A percentile compares a stretch with the other conserved stretches of the same genome.
Evolutionary conservation across 345 rosid genomes (phyloP).

Genomic region (Eucalyptus dawsonii): DNA sequence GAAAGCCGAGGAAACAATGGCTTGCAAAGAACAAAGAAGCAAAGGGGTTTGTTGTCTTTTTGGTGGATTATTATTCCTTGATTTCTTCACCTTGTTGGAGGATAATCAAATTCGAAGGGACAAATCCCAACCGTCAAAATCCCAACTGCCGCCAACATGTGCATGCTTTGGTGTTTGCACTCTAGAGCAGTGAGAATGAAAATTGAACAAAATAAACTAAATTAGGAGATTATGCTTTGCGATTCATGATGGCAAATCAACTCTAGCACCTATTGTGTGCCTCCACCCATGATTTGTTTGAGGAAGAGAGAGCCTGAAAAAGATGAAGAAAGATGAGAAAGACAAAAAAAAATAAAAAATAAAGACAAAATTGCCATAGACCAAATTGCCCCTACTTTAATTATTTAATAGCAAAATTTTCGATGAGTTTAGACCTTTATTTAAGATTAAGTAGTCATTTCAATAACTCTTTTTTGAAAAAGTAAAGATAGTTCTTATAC

Average conservation of each 20-base stretch:
- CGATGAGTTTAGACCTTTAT: accelerated
- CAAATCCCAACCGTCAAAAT: no score
- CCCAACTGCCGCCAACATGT: no score
- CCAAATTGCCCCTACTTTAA: neutral
- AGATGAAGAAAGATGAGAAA: no score
- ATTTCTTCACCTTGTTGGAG: no score
- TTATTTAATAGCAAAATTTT: neutral
- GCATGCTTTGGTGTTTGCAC: neutral
- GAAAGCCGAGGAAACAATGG: no score
- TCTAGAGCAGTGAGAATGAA: neutral
- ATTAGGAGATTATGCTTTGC: neutral
- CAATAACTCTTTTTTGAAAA: no score
- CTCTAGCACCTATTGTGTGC: neutral
- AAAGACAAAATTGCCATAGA: neutral
- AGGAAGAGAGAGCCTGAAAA: neutral
- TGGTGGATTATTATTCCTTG: no score
- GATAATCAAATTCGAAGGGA: no score
- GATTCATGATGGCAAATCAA: neutral
- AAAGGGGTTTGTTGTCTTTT: no score
- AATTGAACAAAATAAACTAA: neutral
- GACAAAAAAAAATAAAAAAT: no score
- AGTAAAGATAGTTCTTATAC: accelerated
- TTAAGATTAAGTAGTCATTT: accelerated
- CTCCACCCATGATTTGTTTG: neutral
- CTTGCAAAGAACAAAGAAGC: no score